phyloP scores from a whole-genome alignment of 768 basidiomycete species.

The Hygrophorus russula region DNA sequence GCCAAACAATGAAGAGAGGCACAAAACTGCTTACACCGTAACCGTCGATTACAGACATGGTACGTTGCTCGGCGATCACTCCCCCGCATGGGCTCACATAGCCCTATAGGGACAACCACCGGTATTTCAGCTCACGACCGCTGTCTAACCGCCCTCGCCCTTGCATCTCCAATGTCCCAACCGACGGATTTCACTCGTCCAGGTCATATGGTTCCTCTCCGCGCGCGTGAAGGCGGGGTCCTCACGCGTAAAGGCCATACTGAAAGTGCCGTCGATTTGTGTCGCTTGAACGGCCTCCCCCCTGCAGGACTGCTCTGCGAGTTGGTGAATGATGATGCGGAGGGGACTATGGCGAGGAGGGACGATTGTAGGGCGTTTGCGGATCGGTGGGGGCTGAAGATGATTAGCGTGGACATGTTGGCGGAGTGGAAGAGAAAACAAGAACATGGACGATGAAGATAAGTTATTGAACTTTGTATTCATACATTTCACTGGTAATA shows the following conservation, averaged over 20 bases:
- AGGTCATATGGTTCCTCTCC: constrained; percentile 91
- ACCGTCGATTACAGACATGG: constrained; percentile 92
- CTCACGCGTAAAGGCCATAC: constrained; percentile 89
- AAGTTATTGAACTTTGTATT: background rate
- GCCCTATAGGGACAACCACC: constrained; percentile 69
- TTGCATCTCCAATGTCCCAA: constrained; percentile 48
- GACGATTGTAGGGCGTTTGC: constrained; percentile 93
- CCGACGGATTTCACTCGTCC: constrained; percentile 80
- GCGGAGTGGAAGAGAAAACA: constrained; percentile 35
- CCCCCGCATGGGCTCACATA: constrained; percentile 3
- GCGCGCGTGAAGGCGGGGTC: constrained; percentile 78
- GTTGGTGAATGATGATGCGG: constrained; percentile 82
- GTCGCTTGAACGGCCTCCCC: constrained; percentile 55
- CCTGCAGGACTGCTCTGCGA: constrained; percentile 87
- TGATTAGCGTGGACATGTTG: constrained; percentile 89
- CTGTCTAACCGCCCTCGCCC: constrained; percentile 72
- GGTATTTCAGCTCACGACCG: constrained; percentile 97
- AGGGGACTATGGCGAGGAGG: constrained; percentile 87
- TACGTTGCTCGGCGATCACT: constrained; percentile 20
- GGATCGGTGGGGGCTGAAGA: constrained; percentile 78
- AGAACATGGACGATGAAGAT: background rate
- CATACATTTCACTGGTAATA: constrained; percentile 2
- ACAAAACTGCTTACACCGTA: constrained; percentile 90
- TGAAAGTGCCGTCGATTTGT: constrained; percentile 83
- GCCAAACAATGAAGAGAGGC: constrained; percentile 78